Evolutionary conservation across 1,284 basidiomycete genomes (phyloP), one percentile per base, ranked within the genome.

Genomic region (Apiotrichum siamense): DNA sequence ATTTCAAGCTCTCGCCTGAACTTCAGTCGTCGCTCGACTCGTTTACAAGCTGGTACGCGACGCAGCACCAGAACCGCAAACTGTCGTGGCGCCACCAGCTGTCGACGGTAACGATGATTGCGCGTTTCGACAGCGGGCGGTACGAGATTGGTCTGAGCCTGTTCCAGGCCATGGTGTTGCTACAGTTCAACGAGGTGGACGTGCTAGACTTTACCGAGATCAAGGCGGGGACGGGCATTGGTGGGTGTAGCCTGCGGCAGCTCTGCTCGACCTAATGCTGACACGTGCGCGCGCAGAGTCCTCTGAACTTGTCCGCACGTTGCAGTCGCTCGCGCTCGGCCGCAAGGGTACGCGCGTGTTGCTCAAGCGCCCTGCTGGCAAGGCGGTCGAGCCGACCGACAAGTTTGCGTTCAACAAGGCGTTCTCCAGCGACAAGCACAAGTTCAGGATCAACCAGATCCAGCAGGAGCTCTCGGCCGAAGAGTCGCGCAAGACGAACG

Each of bases 381-480:
- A 81, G 62, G 91, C 96, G 20, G 85, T 98, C 32, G 71, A 83
- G 27, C 81, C 86, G 36, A 77, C 72, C 0, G 94, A 97, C 69
- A 70, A 81, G 47, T 94, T 98, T 70, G 71, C 73, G 29, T 88
- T 87, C 77, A 97, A 97, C 72, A 77, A 82, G 41, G 82, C 81
- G 17, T 96, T 97, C 71, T 83, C 83, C 37, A 88, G 94, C 66
- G 80, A 85, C 9, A 80, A 83, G 23, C 77, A 83, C 44, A 87
- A 85, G 62, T 83, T 98, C 42, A 87, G 89, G 70, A 94, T 98
- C 76, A 97, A 94, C 67, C 89, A 92, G 46, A 96, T 98, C 57
- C 94, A 97, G 73, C 86, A 86, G 41, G 91, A 92, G 67, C 87
- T 92, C 62, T 85, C 88, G 53, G 80, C 82, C 29, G 92, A 97